Base-by-base conservation (phyloP, 78 protist genomes). In the Dictyostelium citrinum region DNA sequence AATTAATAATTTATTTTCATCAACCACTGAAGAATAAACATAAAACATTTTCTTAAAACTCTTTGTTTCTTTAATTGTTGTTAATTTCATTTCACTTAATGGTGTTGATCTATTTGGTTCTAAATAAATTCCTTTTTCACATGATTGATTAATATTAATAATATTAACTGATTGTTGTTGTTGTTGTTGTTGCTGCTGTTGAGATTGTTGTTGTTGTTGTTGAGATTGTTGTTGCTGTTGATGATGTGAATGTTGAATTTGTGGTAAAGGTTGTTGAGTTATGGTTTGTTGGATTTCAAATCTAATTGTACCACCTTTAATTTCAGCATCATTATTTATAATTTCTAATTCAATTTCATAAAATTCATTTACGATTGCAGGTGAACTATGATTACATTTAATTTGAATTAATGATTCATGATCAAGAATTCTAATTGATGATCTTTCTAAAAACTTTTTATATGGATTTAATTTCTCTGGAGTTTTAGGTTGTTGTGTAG, bases 361-460 rank as follows among this genome's bases (percentile, higher is more conserved):
- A 43, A 78, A 88, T 58, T 88, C 93, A 78, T 88, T 88, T 22
- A 88, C 35, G 9, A 88, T 78, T 1, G 93, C 93, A 9, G 93
- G 93, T 78, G 93, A 76, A 43, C 55, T 64, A 78, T 88, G 93
- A 33, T 78, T 88, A 79, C 93, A 88, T 68, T 78, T 88, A 60
- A 88, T 88, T 24, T 78, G 84, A 35, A 88, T 88, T 29, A 88
- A 46, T n/a, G 93, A 88, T 49, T 88, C 93, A 33, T 88, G 93
- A 78, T 88, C 93, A 9, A 88, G 41, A 2, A 88, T 88, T 78
- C 93, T 88, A 45, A 88, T 88, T n/a, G 93, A 78, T 45, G 93
- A 88, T 77, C 93, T 81, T 49, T 88, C 93, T 33, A 88, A 88
- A 78, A 88, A 88, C 85, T 88, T 88, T 39, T 88, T 88, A 29